phyloP scores from a whole-genome alignment of 164 flowering plant species.

The Tinospora cordifolia region DNA sequence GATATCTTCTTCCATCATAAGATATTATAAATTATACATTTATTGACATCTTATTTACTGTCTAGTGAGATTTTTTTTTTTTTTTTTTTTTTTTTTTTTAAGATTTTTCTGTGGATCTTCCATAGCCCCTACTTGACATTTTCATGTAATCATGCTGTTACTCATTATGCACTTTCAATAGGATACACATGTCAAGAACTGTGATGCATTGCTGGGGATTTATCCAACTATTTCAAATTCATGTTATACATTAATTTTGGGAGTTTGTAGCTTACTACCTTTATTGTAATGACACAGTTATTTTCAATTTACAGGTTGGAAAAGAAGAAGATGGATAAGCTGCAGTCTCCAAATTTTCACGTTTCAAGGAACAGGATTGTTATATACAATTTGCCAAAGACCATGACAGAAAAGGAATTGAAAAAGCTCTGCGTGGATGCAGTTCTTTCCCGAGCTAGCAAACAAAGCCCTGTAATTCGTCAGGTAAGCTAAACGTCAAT shows the following conservation, averaged over 20 bases:
- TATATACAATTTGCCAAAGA: constrained; percentile 80
- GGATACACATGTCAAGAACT: too few species aligned
- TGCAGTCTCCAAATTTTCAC: constrained; percentile 83
- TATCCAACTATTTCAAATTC: background rate
- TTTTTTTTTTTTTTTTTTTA: too few species aligned
- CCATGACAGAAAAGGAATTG: constrained; percentile 63
- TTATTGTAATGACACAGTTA: background rate
- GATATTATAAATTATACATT: too few species aligned
- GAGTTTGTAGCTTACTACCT: background rate
- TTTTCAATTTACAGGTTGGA: constrained; percentile 54
- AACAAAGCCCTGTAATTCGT: constrained; percentile 72
- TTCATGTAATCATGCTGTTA: too few species aligned
- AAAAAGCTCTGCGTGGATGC: constrained; percentile 65
- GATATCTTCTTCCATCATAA: too few species aligned
- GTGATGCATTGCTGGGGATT: too few species aligned
- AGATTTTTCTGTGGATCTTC: too few species aligned
- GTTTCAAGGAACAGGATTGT: constrained; percentile 81
- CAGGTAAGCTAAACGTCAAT: constrained; percentile 45
- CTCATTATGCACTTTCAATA: too few species aligned
- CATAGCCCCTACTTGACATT: too few species aligned
- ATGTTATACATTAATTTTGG: background rate
- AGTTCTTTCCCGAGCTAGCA: constrained; percentile 73
- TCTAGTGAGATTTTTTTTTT: too few species aligned
- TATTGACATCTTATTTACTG: too few species aligned
- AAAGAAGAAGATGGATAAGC: constrained; percentile 50